Percentiles rank a stretch among this genome's conserved stretches.
Conservation (phyloP, 2,329 filamentous ascomycete genomes). For the Colletotrichum sp. region DNA sequence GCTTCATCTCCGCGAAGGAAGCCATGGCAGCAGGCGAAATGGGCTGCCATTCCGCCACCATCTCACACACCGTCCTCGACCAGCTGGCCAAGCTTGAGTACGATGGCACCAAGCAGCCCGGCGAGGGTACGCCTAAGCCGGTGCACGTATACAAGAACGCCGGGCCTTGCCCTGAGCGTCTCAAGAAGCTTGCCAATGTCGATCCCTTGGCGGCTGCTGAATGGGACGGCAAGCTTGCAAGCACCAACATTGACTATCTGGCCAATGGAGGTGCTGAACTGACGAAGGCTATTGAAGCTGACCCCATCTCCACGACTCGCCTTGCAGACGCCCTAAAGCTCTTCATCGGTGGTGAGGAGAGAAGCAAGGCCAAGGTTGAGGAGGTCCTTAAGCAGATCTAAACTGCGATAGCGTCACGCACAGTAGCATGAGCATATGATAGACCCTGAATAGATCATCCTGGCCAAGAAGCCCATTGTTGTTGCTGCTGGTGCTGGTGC, state of each 20-base stretch:
- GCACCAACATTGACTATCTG: conserved; percentile 50
- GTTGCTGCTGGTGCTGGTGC: background rate
- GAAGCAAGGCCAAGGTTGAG: conserved; percentile 43
- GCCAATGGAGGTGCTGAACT: conserved; percentile 47
- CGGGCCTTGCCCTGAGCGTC: conserved; percentile 34
- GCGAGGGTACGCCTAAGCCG: conserved; percentile 43
- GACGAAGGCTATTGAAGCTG: conserved; percentile 44
- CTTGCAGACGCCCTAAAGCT: conserved; percentile 43
- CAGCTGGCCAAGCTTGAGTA: conserved; percentile 43
- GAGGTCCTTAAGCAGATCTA: conserved; percentile 30
- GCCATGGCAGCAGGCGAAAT: conserved; percentile 51
- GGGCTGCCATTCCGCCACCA: conserved; percentile 51
- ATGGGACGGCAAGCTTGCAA: conserved; percentile 44
- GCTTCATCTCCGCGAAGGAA: conserved; percentile 47
- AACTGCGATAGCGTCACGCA: background rate
- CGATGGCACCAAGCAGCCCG: conserved; percentile 40
- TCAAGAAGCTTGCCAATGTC: conserved; percentile 37
- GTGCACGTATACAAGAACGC: conserved; percentile 41
- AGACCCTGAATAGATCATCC: background rate
- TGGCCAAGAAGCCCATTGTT: conserved; percentile 9
- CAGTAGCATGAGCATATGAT: background rate
- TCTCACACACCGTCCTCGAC: conserved; percentile 43
- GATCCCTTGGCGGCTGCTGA: conserved; percentile 43
- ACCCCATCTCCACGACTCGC: conserved; percentile 40
- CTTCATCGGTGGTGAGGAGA: conserved; percentile 43